Evolutionary conservation across 345 rosid genomes (phyloP), one percentile per base, ranked within the genome.

Genomic region (Erucastrum elatum): DNA sequence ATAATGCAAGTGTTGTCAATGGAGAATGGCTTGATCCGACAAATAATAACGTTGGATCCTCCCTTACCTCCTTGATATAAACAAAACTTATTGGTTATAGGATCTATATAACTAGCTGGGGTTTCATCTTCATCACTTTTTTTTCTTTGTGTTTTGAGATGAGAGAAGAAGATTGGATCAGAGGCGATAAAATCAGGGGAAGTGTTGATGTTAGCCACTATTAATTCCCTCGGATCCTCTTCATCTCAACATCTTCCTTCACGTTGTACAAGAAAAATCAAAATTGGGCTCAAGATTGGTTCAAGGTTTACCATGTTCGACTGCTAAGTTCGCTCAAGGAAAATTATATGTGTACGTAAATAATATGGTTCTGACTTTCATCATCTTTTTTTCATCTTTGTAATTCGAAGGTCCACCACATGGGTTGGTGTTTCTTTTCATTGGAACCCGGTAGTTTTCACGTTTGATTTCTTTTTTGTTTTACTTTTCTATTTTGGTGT

Each of bases 171-270:
- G 84, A 58, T 83, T 82, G 95, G 97, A 92, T 92, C 95, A 88
- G 97, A 89, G 91, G 49, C 21, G 94, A 85, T 89, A 92, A 87
- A 87, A 89, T 88, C 90, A 80, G 46, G 60, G 33, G 58, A 31
- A 27, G 68, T 34, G 41, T 70, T 76, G 25, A 61, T 62, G 39
- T 27, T 89, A 84, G 90, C 66, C 88, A 84, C 90, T 87, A 94
- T 86, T 88, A 88, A 87, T 76, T 80, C 87, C 94, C 93, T 91
- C 98, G 89, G 98, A 93, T 90, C 98, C 92, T 80, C 81, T 87
- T 90, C 87, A 82, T 85, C 84, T 87, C 92, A 86, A 86, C 82
- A 76, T 76, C 83, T 73, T 51, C 81, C 77, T 58, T 78, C 82
- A 73, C 78, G 80, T 67, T 30, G 55, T 59, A 58, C 87, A 76